Evolutionary conservation across 176 grass and related monocot genomes (phyloP), one percentile per base, ranked within the genome.

Genomic region (Avena insularis): DNA sequence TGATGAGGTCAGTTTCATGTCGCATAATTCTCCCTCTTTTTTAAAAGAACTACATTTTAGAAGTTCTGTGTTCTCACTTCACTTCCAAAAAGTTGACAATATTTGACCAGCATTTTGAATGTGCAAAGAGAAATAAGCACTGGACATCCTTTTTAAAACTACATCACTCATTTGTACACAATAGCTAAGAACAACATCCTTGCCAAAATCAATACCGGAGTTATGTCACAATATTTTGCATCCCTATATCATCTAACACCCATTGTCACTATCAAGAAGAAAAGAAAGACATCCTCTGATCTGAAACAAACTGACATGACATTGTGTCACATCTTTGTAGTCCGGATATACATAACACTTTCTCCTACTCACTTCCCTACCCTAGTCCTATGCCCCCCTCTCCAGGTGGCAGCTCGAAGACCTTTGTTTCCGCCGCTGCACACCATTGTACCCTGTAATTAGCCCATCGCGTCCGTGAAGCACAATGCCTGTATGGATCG

Each of bases 401-500:
- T 92, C 90, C 23, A 5, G 62, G 72, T 85, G 74, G 88, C 75
- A 23, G 81, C 86, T 92, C 0, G 83, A 71, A 3, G 88, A 73
- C 90, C 86, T 89, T 74, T 79, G 76, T 71, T 91, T 71, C 17
- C 66, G 68, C 38, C 83, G 75, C n/a, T 85, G 68, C 0, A 80
- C 48, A 31, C 29, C 45, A 4, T 74, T 69, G 77, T 89, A 90
- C 9, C 85, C 77, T 1, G 82, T 71, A 48, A 86, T 57, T 8
- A 79, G 14, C 51, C 83, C 86, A 0, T 92, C 87, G 16, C 61
- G 57, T 11, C 60, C 50, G 6, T 82, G 84, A 43, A 94, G 91
- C 74, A 85, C 86, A 66, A 85, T 85, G 48, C 91, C 90, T 0
- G 92, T 45, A 17, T 94, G 88, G 77, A 97, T 94, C 1, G 92